Conservation (phyloP, 2,329 filamentous ascomycete genomes). For the Parastagonospora nodorum region DNA sequence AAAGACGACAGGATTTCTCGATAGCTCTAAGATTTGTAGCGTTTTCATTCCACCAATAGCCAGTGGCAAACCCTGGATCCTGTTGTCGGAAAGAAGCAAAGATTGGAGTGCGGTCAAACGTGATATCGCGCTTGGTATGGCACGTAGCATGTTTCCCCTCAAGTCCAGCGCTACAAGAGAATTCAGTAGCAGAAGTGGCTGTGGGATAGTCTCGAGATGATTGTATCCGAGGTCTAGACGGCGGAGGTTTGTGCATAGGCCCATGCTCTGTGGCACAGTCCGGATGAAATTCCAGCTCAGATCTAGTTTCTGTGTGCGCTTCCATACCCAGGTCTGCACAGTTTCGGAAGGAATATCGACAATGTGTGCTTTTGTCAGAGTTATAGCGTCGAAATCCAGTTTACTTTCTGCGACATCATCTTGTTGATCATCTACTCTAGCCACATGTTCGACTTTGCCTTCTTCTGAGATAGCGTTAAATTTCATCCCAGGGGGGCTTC, state of each 20-base stretch:
- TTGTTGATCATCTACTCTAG: too few species aligned
- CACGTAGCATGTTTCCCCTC: neutral
- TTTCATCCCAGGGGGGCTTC: too few species aligned
- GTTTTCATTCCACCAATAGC: neutral
- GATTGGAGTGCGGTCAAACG: neutral
- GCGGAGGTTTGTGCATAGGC: neutral
- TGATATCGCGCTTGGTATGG: constrained; percentile 1
- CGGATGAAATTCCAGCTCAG: neutral
- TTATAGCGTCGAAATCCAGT: too few species aligned
- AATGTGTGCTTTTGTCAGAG: too few species aligned
- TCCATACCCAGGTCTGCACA: neutral
- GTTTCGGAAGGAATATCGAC: too few species aligned
- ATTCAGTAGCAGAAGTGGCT: neutral
- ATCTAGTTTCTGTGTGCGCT: neutral
- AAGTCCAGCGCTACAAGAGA: constrained; percentile 3
- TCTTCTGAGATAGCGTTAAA: too few species aligned
- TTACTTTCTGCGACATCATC: too few species aligned
- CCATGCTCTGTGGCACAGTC: neutral
- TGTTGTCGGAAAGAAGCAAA: neutral
- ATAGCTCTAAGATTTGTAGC: neutral
- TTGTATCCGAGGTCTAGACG: constrained; percentile 2
- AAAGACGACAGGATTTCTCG: neutral
- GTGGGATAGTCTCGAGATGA: constrained; percentile 1
- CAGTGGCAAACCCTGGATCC: neutral
- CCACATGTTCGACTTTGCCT: too few species aligned